Base-by-base conservation (phyloP, 495 filamentous ascomycete genomes). In the Lasiosphaeria ovina region DNA sequence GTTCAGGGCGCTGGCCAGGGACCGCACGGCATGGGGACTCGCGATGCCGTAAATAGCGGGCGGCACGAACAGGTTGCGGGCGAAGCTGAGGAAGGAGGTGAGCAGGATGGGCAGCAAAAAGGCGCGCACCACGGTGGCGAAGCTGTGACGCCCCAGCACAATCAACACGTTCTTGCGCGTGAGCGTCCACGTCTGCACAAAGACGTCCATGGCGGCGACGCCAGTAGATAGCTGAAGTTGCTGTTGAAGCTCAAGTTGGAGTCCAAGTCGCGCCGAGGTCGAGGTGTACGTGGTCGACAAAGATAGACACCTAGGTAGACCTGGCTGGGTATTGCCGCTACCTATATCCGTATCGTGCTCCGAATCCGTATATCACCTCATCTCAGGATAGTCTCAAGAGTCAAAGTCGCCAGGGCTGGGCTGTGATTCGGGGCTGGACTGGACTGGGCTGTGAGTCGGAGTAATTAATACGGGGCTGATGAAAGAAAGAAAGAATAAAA, bases 151-250 rank as follows among this genome's bases (percentile, higher is more conserved):
- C 55, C 80, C 55, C 57, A 90, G 71, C 42, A 85, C 81, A 62
- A 94, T 87, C 45, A 85, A 78, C 36, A 92, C 75, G 64, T 88
- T 95, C 76, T 96, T 96, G 63, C 73, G 70, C 58, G 81, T 83
- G 61, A 95, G 78, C 34, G 89, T 88, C 85, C 84, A 85, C 58
- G 83, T 86, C 74, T 94, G 92, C 33, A 81, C 75, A 53, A 84
- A 66, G 44, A 47, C 12, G 12, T 47, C 44, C 72, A 69, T 55
- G 35, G 55, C 54, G 64, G 66, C 44, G 44, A 24, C 24, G 24
- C 24, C 24, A 2, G 24, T 24, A 24, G 35, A 55, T 38, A 11
- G 48, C 8, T 6, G 36, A 24, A 10, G 35, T 52, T 52, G 24
- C 12, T 65, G 1, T 33, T 51, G 52, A 17, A 7, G 55, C 31